These are phyloP conservation scores for Claviceps spartinae DNA, from an alignment of 2,329 filamentous ascomycete species.

Conservation along the genomic window DNA sequence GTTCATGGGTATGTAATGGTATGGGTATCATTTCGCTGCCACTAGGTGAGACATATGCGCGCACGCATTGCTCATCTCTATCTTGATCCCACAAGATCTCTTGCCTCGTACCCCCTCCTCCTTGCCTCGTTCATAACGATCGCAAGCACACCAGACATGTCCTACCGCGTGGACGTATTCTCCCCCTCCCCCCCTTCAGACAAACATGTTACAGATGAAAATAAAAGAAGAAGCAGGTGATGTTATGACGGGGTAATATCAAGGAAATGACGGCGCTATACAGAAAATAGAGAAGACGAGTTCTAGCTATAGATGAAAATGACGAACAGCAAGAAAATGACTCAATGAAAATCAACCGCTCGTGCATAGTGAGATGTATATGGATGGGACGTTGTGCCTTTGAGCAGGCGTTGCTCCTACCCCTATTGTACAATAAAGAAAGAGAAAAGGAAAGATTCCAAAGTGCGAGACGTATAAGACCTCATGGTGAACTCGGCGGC, in stretches of 20 bases:
- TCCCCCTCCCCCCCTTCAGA: background rate
- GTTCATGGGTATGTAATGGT: too few relatives aligned
- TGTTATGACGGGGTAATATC: background rate
- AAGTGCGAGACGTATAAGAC: background rate
- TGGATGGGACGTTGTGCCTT: background rate
- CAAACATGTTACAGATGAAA: background rate
- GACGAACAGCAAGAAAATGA: conserved; percentile 6
- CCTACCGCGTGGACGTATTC: background rate
- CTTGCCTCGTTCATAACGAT: too few relatives aligned
- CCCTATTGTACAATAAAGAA: background rate
- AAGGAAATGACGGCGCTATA: conserved; percentile 1
- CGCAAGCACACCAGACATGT: background rate
- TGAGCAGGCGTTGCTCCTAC: background rate
- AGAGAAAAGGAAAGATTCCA: background rate
- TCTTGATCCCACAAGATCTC: too few relatives aligned
- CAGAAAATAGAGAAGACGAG: conserved; percentile 3
- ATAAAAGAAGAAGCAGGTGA: background rate
- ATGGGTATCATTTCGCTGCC: too few relatives aligned
- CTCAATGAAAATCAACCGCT: conserved; percentile 6
- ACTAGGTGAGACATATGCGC: too few relatives aligned
- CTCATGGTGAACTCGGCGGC: background rate
- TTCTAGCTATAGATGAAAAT: background rate
- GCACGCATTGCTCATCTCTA: too few relatives aligned
- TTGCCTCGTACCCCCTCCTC: background rate
- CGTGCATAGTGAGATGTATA: background rate